These are phyloP conservation scores for Colletotrichum orbiculare DNA, from an alignment of 2,329 filamentous ascomycete genomes.

Conservation along the genomic window DNA sequence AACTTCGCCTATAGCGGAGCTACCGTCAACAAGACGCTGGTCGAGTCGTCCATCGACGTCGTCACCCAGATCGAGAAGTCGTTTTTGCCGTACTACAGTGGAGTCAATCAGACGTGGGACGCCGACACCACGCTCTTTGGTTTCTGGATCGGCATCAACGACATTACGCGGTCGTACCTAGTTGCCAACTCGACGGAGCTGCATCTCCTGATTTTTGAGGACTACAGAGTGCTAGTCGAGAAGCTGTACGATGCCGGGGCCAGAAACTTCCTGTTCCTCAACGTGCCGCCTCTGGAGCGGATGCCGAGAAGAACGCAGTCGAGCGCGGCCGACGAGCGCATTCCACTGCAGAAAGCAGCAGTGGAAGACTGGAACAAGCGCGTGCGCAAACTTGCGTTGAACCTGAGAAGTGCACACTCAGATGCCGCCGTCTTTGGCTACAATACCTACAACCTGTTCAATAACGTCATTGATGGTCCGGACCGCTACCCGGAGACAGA, in stretches of 20 bases:
- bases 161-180: slow-evolving; percentile 56
- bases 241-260: slow-evolving; percentile 61
- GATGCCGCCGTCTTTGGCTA: slow-evolving; percentile 9
- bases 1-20: slow-evolving; percentile 6
- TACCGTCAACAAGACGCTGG: slow-evolving; percentile 46
- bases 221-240: slow-evolving; percentile 34
- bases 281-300: slow-evolving; percentile 58
- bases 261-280: slow-evolving; percentile 63
- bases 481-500: neutral
- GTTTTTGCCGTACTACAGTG: slow-evolving; percentile 45
- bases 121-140: slow-evolving; percentile 56
- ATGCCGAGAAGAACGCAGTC: slow-evolving; percentile 14
- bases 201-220: neutral
- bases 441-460: slow-evolving; percentile 13
- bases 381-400: neutral
- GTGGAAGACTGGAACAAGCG: slow-evolving; percentile 19
- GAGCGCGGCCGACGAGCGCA: neutral
- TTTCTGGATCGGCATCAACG: slow-evolving; percentile 68
- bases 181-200: slow-evolving; percentile 1
- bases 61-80: slow-evolving; percentile 59
- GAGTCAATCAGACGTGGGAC: slow-evolving; percentile 46
- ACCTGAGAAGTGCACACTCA: neutral
- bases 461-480: slow-evolving; percentile 5
- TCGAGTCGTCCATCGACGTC: slow-evolving; percentile 62
- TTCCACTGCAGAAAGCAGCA: slow-evolving; percentile 5